Percentiles rank a stretch among this genome's conserved stretches.
phyloP scores from a whole-genome alignment of 805 yeast genomes.

The Schizosaccharomyces lindneri region DNA sequence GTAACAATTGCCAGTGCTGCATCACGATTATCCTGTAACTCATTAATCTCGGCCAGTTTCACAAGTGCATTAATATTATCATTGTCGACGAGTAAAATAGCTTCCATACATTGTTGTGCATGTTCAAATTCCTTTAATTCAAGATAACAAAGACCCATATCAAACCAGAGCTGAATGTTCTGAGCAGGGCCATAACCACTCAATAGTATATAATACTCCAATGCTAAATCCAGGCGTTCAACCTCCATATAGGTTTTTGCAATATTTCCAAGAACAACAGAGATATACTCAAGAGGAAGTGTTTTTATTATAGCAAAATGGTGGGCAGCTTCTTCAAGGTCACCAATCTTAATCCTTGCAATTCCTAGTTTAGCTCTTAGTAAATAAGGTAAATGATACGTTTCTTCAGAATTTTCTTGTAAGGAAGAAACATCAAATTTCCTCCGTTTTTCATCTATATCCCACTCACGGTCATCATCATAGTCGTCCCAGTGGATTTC shows the following conservation, averaged over 20 bases:
- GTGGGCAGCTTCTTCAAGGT: conserved; percentile 40
- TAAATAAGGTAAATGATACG: conserved; percentile 50
- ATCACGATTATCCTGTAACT: conserved; percentile 14
- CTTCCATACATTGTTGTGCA: conserved; percentile 10
- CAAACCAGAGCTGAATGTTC: not conserved
- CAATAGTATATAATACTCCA: conserved; percentile 36
- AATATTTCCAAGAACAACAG: conserved; percentile 39
- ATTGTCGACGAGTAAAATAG: conserved; percentile 7
- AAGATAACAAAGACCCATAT: not conserved
- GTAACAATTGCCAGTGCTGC: conserved; percentile 13
- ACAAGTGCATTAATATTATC: conserved; percentile 47
- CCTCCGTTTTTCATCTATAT: conserved; percentile 32
- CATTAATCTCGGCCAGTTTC: conserved; percentile 60
- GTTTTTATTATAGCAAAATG: conserved; percentile 24
- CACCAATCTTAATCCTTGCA: conserved; percentile 38
- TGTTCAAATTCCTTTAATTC: conserved; percentile 11
- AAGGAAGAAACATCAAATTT: conserved; percentile 4
- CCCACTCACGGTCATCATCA: conserved; percentile 52
- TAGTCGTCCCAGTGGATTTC: conserved; percentile 44
- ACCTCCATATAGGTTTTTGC: conserved; percentile 48
- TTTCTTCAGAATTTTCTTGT: conserved; percentile 7
- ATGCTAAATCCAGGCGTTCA: conserved; percentile 52
- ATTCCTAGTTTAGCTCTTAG: conserved; percentile 61
- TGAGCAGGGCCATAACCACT: conserved; percentile 22
- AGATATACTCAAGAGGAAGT: conserved; percentile 7